Evolutionary conservation across 2,329 filamentous ascomycete species (phyloP).

Genomic region (Pezicula rhizophila): DNA sequence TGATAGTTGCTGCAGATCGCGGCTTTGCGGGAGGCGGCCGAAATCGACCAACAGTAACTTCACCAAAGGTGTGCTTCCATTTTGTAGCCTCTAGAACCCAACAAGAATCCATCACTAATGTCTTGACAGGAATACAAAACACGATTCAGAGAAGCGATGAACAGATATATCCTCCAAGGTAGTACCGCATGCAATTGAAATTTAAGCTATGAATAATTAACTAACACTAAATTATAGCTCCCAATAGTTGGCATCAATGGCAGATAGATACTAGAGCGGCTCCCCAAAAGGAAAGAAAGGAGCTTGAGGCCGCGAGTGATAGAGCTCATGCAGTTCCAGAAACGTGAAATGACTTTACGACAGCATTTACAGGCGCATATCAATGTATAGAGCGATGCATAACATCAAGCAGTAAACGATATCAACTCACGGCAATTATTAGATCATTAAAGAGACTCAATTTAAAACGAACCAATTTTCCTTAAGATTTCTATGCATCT

Average conservation of each 20-base stretch:
- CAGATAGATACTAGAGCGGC: neutral
- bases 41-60: slow-evolving; percentile 89
- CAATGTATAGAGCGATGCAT: too few relatives aligned
- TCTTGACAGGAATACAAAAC: slow-evolving; percentile 69
- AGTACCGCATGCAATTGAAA: neutral
- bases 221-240: slow-evolving; percentile 11
- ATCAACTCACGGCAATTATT: too few relatives aligned
- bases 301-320: too few relatives aligned
- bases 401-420: too few relatives aligned
- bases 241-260: slow-evolving; percentile 21
- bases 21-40: slow-evolving; percentile 72
- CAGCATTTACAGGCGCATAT: neutral
- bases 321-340: neutral
- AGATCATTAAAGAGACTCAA: too few relatives aligned
- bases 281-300: neutral
- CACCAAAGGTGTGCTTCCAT: slow-evolving; percentile 66
- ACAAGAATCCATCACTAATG: neutral
- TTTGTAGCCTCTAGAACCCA: neutral
- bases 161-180: slow-evolving; percentile 56
- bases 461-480: too few relatives aligned
- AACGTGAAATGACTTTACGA: neutral
- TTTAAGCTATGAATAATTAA: neutral
- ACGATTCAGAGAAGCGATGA: slow-evolving; percentile 94
- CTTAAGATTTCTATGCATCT: too few relatives aligned
- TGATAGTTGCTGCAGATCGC: slow-evolving; percentile 48